Conservation (phyloP, 768 basidiomycete genomes). For the Auricularia sp. region DNA sequence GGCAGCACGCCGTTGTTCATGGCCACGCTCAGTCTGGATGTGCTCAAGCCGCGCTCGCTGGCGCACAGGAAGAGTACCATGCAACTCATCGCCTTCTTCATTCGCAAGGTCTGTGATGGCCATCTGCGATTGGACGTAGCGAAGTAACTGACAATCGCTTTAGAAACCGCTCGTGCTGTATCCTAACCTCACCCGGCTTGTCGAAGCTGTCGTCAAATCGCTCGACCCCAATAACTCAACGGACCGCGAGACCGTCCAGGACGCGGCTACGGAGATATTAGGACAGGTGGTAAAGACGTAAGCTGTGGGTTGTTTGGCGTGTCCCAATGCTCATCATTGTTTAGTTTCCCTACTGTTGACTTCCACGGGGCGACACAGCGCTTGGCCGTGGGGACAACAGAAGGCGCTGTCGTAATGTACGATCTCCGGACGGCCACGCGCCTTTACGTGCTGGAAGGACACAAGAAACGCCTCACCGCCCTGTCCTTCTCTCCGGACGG, state of each 20-base stretch:
- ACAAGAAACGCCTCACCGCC: slow-evolving; percentile 69
- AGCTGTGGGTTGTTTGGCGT: slow-evolving; percentile 12
- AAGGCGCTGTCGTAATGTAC: slow-evolving; percentile 92
- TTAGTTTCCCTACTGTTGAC: slow-evolving; percentile 85
- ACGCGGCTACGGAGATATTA: slow-evolving; percentile 88
- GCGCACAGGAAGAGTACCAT: slow-evolving; percentile 80
- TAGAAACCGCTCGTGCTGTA: slow-evolving; percentile 80
- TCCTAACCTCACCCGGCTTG: slow-evolving; percentile 70
- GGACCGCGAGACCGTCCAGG: slow-evolving; percentile 73
- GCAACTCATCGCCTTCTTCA: slow-evolving; percentile 88
- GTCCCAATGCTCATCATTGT: neutral
- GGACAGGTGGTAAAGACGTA: slow-evolving; percentile 92
- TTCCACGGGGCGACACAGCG: slow-evolving; percentile 83
- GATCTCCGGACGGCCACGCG: slow-evolving; percentile 93
- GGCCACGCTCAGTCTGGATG: slow-evolving; percentile 85
- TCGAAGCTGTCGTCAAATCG: slow-evolving; percentile 94
- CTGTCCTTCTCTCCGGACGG: slow-evolving; percentile 94
- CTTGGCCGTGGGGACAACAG: slow-evolving; percentile 85
- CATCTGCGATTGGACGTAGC: neutral
- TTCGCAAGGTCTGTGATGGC: slow-evolving; percentile 56
- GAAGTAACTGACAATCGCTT: neutral
- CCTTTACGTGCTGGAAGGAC: slow-evolving; percentile 88
- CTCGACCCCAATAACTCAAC: slow-evolving; percentile 79
- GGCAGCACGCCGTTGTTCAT: slow-evolving; percentile 84
- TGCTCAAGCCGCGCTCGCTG: slow-evolving; percentile 57